Conservation (phyloP, 2,329 filamentous ascomycete genomes). For the Cordyceps farinosa region DNA sequence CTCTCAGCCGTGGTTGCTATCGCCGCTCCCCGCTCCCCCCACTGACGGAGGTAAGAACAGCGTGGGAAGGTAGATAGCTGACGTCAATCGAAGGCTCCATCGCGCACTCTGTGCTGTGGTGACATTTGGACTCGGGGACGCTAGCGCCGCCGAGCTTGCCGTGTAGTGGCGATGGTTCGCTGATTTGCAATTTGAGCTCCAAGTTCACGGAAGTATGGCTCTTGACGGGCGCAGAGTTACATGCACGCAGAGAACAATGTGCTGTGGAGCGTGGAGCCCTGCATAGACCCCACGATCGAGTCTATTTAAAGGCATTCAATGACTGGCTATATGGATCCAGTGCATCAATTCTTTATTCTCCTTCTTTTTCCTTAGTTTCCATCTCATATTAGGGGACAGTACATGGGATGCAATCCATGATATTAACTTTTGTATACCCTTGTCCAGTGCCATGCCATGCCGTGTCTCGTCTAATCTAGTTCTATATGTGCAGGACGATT, state of each 20-base stretch:
- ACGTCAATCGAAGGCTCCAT: constrained; percentile 13
- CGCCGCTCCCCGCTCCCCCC: constrained; percentile 7
- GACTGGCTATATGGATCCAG: no score
- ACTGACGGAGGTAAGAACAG: neutral
- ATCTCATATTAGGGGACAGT: no score
- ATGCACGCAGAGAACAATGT: neutral
- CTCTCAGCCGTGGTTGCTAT: neutral
- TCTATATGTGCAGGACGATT: neutral
- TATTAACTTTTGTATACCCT: constrained; percentile 7
- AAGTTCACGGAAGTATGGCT: neutral
- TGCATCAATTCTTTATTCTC: no score
- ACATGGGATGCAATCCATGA: neutral
- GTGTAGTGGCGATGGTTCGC: neutral
- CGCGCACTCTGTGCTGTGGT: neutral
- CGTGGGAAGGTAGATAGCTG: neutral
- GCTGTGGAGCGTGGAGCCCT: neutral
- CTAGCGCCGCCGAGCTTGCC: neutral
- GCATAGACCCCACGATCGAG: neutral
- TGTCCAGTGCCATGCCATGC: neutral
- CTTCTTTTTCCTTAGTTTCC: no score
- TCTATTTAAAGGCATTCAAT: no score
- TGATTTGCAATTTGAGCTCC: neutral
- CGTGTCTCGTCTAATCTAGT: neutral
- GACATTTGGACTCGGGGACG: neutral
- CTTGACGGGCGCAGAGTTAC: neutral